Base-by-base conservation (phyloP, 2,329 filamentous ascomycete species). In the Mollisiaceae sp. region DNA sequence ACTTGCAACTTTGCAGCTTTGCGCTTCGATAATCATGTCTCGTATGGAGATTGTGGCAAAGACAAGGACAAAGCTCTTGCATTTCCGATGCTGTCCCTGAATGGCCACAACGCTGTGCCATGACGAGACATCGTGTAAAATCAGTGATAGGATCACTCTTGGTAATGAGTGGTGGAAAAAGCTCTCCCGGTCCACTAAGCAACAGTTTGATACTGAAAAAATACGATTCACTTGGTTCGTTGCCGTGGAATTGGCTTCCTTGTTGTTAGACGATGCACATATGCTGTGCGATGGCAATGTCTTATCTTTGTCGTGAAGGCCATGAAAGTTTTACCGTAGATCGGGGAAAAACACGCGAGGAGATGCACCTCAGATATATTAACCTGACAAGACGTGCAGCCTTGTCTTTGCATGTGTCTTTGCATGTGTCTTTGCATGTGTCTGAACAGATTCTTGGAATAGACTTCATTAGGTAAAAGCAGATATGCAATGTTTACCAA, bases 251-350 rank as follows among this genome's bases (percentile, higher is more conserved):
- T 41, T 27, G 47, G 8, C 36, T 62, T 56, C 50, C 36, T 14
- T 14, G 54, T 27, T 59, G n/a, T 35, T 39, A 52, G 57, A 58
- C 32, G 47, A 52, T 35, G 61, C 15, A 58, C 54, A 63, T 63
- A 58, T 63, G 61, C n/a, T 58, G 61, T 63, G 54, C 61, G 27
- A 58, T 58, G 41, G 8, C 22, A 47, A 52, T 52, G 15, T 12
- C 47, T 20, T 52, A 32, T 52, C 24, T 18, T 8, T 15, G 20
- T 24, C 1, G 20, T 8, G 3, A 20, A 52, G 47, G 5, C 22
- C 18, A 22, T 24, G 15, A 27, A 52, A 2, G 9, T 52, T 52
- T 52, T 52, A 32, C 47, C 47, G 22, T 45, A 56, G 41, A 59
- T 20, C 4, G 36, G 2, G 43, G n/a, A n/a, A 63, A 32, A 41